Evolutionary conservation across 176 grass and related monocot species (phyloP).

Genomic region (Neostapfia colusana): DNA sequence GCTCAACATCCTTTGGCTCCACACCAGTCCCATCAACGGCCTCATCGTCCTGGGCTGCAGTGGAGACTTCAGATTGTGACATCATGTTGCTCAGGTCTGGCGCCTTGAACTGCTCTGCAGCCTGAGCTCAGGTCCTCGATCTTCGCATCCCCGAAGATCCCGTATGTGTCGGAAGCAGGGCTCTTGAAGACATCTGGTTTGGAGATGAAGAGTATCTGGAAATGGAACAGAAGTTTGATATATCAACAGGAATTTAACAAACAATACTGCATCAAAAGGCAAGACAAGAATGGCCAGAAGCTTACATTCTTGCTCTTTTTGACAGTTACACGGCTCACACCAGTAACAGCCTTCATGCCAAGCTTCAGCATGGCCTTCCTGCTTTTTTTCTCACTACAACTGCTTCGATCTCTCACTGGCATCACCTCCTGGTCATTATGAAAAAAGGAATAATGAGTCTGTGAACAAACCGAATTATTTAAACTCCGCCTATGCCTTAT

Average conservation of each 20-base stretch:
- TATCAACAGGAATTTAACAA: neutral
- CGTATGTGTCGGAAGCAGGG: constrained; percentile 65
- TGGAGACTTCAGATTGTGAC: constrained; percentile 42
- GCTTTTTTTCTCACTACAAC: constrained; percentile 81
- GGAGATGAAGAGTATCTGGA: constrained; percentile 64
- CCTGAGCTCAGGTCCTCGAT: constrained; percentile 68
- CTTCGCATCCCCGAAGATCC: constrained; percentile 76
- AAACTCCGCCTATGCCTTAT: too few species aligned
- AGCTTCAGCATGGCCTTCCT: constrained; percentile 82
- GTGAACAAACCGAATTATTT: neutral
- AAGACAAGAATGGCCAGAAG: neutral
- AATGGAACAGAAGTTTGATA: neutral
- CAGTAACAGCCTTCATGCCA: constrained; percentile 71
- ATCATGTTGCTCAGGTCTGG: constrained; percentile 53
- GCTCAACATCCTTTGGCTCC: constrained; percentile 64
- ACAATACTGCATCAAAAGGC: neutral
- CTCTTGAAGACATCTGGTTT: constrained; percentile 84
- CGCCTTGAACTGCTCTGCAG: constrained; percentile 64
- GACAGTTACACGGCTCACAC: constrained; percentile 77
- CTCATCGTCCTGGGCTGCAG: constrained; percentile 51
- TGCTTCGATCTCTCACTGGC: constrained; percentile 69
- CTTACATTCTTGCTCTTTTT: constrained; percentile 83
- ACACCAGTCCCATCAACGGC: constrained; percentile 49
- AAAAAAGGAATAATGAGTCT: neutral
- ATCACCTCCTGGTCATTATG: constrained; percentile 59